phyloP scores from a whole-genome alignment of 1,284 basidiomycete genomes.

The Sporisorium reilianum region DNA sequence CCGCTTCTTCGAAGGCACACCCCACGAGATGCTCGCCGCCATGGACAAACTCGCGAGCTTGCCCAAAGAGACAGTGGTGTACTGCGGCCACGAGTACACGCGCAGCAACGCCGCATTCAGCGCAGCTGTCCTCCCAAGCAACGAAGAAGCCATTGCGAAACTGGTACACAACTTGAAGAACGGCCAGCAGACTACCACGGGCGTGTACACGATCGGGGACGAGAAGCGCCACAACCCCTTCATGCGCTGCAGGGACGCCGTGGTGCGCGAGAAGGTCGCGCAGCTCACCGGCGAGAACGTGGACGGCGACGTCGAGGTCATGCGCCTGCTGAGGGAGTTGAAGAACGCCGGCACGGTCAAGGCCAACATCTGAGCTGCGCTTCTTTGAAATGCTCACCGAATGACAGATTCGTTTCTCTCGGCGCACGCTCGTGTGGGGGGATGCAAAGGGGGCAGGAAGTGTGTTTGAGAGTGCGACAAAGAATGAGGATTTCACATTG shows the following conservation, averaged over 20 bases:
- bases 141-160: constrained; percentile 74
- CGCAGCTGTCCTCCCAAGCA: constrained; percentile 74
- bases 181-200: constrained; percentile 74
- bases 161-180: constrained; percentile 70
- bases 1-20: constrained; percentile 94
- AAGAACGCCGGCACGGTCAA: constrained; percentile 76
- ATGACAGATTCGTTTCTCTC: no score
- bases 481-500: neutral
- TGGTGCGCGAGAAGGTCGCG: constrained; percentile 69
- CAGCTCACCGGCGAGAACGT: constrained; percentile 41
- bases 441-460: no score
- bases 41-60: constrained; percentile 78
- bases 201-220: constrained; percentile 83
- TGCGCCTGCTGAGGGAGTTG: constrained; percentile 80
- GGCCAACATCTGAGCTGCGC: constrained; percentile 45
- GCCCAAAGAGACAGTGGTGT: constrained; percentile 84
- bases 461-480: neutral
- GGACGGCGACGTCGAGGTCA: constrained; percentile 75
- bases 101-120: constrained; percentile 68
- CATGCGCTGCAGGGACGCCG: constrained; percentile 62
- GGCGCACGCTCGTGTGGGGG: no score
- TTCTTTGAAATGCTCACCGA: neutral
- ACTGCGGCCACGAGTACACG: constrained; percentile 80
- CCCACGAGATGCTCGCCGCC: constrained; percentile 85
- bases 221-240: constrained; percentile 75